Conservation (phyloP, 192 early-diverging fungal species). For the Entrophospora sp. region DNA sequence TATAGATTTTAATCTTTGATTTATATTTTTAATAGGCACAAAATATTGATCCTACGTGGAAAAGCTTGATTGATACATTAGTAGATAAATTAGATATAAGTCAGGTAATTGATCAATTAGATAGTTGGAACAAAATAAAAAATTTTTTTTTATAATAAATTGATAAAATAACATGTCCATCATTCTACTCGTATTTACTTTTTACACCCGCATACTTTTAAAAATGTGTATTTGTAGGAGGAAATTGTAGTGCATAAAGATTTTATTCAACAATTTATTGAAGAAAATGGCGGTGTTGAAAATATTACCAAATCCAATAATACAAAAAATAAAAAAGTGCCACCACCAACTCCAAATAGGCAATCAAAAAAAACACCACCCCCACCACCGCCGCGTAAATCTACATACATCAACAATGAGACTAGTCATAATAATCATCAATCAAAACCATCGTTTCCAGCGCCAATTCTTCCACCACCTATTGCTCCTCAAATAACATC, state of each 20-base stretch:
- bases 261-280: constrained; percentile 62
- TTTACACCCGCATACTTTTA: too few relatives aligned
- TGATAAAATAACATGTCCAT: background rate
- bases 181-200: too few relatives aligned
- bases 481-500: too few relatives aligned
- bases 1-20: background rate
- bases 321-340: too few relatives aligned
- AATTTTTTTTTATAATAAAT: background rate
- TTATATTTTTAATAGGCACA: constrained; percentile 33
- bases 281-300: constrained; percentile 51
- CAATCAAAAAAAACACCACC: constrained; percentile 23
- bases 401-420: too few relatives aligned
- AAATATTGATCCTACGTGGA: constrained; percentile 64
- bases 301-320: constrained; percentile 15
- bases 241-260: constrained; percentile 57
- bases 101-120: constrained; percentile 20
- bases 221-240: constrained; percentile 30
- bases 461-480: too few relatives aligned
- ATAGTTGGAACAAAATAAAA: background rate
- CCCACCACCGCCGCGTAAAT: constrained; percentile 30
- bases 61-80: constrained; percentile 59
- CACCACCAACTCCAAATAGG: constrained; percentile 21
- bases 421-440: too few relatives aligned
- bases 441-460: too few relatives aligned
- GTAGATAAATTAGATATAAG: constrained; percentile 58